Base-by-base conservation (phyloP, 257 asterid genomes). In the Coffea eugenioides region DNA sequence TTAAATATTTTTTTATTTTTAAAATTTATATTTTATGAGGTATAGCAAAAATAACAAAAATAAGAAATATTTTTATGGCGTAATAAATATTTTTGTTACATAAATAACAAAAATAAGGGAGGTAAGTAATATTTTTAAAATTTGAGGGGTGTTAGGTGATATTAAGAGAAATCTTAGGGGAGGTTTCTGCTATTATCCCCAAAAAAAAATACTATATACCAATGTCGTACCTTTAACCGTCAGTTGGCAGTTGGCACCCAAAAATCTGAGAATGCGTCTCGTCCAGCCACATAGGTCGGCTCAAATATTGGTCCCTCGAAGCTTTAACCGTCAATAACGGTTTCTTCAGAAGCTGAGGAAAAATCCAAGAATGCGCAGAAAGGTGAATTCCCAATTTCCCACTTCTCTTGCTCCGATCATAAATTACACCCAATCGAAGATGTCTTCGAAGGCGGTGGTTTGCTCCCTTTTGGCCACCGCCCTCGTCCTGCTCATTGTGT, bases 371-470 rank as follows among this genome's bases (percentile, higher is more conserved):
- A 9, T 2, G 51, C 51, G 11, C 51, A 1, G 7, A 62, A 20
- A 9, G 67, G 11, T n/a, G 39, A 64, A 25, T 20, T 39, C 7
- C 43, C 67, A 16, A 54, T 11, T 48, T 6, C 73, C 73, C 43
- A 39, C 43, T 39, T 4, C 43, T 4, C 43, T 39, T 2, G 43
- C 43, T 9, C 56, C 3, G 71, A 65, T 31, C 41, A 77, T 16
- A 21, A 69, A 48, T 5, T 10, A 13, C 62, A 41, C 71, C 27
- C 46, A 74, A 83, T 12, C 4, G 5, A 78, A 51, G 49, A 84
- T 82, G 90, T 61, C 86, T 82, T 61, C 86, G 83, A 87, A 84
- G 88, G 86, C 79, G 88, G 90, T 78, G 82, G 82, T 80, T 80
- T 71, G 62, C 64, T 25, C 79, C 31, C 8, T 80, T 10, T 10